Base-by-base conservation (phyloP, 192 early-diverging fungal genomes). In the Funneliformis mosseae region DNA sequence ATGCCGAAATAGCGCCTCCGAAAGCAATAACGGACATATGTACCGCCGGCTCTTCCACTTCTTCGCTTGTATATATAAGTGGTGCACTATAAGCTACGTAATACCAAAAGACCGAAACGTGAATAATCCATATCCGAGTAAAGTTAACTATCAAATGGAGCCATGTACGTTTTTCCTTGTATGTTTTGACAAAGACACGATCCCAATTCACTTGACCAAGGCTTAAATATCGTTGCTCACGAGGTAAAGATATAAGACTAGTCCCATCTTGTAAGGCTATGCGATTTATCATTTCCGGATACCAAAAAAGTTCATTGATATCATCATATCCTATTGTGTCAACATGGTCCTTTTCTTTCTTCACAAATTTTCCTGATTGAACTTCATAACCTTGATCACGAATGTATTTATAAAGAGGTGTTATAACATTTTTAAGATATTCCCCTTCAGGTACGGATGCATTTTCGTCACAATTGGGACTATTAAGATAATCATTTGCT, bases 271-370 rank as follows among this genome's bases (percentile, higher is more conserved):
- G 80, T 11, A 88, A 76, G 42, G 82, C 81, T 64, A 92, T 90
- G 43, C 83, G 83, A 28, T 87, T 86, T 76, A 96, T 89, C 8
- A 87, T 87, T 74, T 91, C 89, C 14, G 91, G 88, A 50, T 88
- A 86, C 94, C 95, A 95, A 85, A 96, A 96, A 38, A 92, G 82
- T 80, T 96, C 92, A 83, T 96, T 96, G 78, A 95, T 89, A 73
- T 94, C 93, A 82, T 94, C 94, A 77, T 95, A 94, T 9, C 94
- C 93, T 67, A 95, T 92, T 11, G 89, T 92, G 25, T 86, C 83
- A 21, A 88, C 86, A 81, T 95, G 94, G 74, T 95, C 95, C 78
- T 90, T 87, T 87, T 94, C 93, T 79, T 90, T 88, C 83, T 92
- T 93, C 38, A 93, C 88, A 75, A 89, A 93, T 67, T 90, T 91